Conservation (phyloP, 2,329 filamentous ascomycete species). For the Hirsutella thompsonii region DNA sequence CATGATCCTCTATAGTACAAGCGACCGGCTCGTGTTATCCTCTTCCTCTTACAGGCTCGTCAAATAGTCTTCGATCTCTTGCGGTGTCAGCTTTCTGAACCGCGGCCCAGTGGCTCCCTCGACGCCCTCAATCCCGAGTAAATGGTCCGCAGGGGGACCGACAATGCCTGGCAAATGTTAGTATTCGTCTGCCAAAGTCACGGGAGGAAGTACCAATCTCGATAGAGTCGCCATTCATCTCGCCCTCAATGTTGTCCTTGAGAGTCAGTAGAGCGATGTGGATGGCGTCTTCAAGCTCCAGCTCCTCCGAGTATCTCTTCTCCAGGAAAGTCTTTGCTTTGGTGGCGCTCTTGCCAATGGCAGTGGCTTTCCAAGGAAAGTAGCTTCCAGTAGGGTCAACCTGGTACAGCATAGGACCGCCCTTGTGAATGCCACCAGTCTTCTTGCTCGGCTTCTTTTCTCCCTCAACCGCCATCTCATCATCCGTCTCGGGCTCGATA, state of each 20-base stretch:
- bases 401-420: constrained; percentile 94
- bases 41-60: constrained; percentile 69
- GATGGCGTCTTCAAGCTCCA: constrained; percentile 95
- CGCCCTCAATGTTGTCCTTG: constrained; percentile 98
- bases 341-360: constrained; percentile 96
- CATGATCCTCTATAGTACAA: constrained; percentile 37
- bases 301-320: constrained; percentile 94
- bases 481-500: constrained; percentile 71
- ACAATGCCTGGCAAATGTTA: constrained; percentile 60
- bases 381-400: constrained; percentile 98
- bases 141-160: constrained; percentile 82
- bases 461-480: constrained; percentile 36
- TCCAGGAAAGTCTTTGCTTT: constrained; percentile 98
- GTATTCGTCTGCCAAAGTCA: constrained; percentile 4
- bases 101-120: constrained; percentile 73
- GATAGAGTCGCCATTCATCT: constrained; percentile 98
- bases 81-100: constrained; percentile 88
- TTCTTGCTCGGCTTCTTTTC: constrained; percentile 66
- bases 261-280: constrained; percentile 94
- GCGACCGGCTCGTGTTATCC: constrained; percentile 13
- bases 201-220: constrained; percentile 59
- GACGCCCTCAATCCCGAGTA: constrained; percentile 83
- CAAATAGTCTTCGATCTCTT: constrained; percentile 98
- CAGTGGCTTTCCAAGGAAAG: constrained; percentile 98
- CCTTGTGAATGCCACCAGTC: constrained; percentile 91